These are phyloP conservation scores for Lotus japonicus DNA, from an alignment of 306 rosid species.

Conservation along the genomic window DNA sequence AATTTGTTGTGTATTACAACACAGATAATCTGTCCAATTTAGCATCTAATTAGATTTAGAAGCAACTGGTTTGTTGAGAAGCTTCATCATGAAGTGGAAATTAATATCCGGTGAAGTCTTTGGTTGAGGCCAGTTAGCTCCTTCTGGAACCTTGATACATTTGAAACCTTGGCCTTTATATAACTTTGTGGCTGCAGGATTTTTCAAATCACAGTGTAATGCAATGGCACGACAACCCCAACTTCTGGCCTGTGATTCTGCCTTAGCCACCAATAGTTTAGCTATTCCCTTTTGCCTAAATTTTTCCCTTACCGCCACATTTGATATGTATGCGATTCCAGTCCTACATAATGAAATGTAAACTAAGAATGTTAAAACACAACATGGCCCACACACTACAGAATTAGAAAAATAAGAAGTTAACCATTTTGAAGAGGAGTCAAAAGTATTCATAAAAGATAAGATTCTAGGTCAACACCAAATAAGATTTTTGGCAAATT, in stretches of 20 bases:
- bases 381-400: not conserved
- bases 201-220: slow-evolving; percentile 80
- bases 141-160: slow-evolving; percentile 73
- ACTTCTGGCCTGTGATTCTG: slow-evolving; percentile 79
- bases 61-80: slow-evolving; percentile 43
- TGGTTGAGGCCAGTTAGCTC: slow-evolving; percentile 98
- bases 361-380: not conserved
- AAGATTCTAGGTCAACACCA: too few relatives aligned
- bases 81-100: slow-evolving; percentile 97
- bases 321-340: slow-evolving; percentile 92
- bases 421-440: slow-evolving; percentile 10
- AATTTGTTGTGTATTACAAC: slow-evolving; percentile 5
- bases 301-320: slow-evolving; percentile 89
- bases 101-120: slow-evolving; percentile 70
- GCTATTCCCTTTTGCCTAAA: slow-evolving; percentile 83
- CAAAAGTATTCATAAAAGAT: too few relatives aligned
- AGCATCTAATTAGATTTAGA: slow-evolving; percentile 28
- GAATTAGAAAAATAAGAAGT: not conserved
- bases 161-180: slow-evolving; percentile 82
- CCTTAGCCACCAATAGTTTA: slow-evolving; percentile 64
- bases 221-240: slow-evolving; percentile 94
- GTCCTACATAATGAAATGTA: slow-evolving; percentile 44
- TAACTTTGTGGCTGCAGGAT: slow-evolving; percentile 71
- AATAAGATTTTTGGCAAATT: too few relatives aligned
- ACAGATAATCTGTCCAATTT: slow-evolving; percentile 1